Evolutionary conservation across 305 asterid species (phyloP), one percentile per base, ranked within the genome.

Genomic region (Striga hermonthica): DNA sequence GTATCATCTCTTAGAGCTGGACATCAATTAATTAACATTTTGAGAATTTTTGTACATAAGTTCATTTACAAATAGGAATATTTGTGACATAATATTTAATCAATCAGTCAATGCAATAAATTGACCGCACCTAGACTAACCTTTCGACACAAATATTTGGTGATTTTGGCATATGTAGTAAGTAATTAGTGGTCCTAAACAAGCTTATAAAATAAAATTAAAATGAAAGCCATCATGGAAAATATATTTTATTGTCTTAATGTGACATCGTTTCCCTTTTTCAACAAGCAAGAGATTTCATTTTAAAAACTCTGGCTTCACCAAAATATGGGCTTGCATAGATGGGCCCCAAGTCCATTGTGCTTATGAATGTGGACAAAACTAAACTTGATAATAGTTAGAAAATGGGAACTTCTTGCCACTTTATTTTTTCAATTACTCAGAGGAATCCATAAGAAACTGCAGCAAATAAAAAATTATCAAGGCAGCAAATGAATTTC

Each of bases 281-380:
- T 57, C 62, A 73, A 76, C 68, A 76, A 80, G 52, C 69, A 63
- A 73, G 60, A 72, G 74, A 73, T 82, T 76, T 78, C 78, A 57
- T 22, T 22, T 22, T 22, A 22, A 22, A n/a, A n/a, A n/a, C n/a
- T n/a, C n/a, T n/a, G n/a, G n/a, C 31, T 2, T 22, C 31, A 22
- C 31, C 31, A 22, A 22, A 22, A 22, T 22, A 22, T 22, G 31
- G 31, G 31, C 31, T 22, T 22, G 31, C 31, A 22, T 22, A 22
- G 31, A 0, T 22, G 31, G 31, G 31, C 31, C 31, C 31, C 31
- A 22, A 2, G 31, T 2, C 31, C 31, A 22, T 22, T 22, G 31
- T 22, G 31, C n/a, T n/a, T n/a, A n/a, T n/a, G n/a, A n/a, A n/a
- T n/a, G n/a, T n/a, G n/a, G n/a, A n/a, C 2, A 22, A 22, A 22